Conservation (phyloP, 2,329 filamentous ascomycete species). For the Thelonectria rubi region DNA sequence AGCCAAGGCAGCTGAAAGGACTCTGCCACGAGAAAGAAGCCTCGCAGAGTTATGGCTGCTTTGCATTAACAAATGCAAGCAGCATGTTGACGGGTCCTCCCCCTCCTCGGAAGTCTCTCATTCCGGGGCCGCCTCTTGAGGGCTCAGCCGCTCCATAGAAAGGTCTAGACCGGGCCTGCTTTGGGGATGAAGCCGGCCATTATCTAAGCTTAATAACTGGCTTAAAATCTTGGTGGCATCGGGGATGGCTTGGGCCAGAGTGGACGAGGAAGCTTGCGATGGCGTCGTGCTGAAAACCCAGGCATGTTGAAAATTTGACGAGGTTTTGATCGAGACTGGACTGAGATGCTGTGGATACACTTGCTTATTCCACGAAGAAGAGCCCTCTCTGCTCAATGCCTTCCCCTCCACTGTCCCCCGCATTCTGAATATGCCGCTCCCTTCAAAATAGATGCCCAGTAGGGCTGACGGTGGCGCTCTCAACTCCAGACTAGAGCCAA, state of each 20-base stretch:
- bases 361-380: not conserved
- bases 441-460: not conserved
- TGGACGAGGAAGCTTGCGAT: not conserved
- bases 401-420: too few relatives aligned
- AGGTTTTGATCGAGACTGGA: not conserved
- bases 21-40: not conserved
- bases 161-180: not conserved
- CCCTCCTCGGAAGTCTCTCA: too few relatives aligned
- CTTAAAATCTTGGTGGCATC: not conserved
- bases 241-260: too few relatives aligned
- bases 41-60: too few relatives aligned
- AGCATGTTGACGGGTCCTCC: too few relatives aligned
- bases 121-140: too few relatives aligned
- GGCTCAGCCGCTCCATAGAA: not conserved
- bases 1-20: not conserved
- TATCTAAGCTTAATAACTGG: not conserved
- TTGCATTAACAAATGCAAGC: too few relatives aligned
- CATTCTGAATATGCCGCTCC: too few relatives aligned
- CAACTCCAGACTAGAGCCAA: not conserved
- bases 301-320: not conserved
- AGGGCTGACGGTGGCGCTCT: not conserved
- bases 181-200: not conserved
- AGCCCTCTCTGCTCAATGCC: not conserved
- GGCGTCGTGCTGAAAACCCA: too few relatives aligned
- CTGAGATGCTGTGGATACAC: not conserved